Evolutionary conservation across 2,329 filamentous ascomycete species (phyloP), one percentile per base, ranked within the genome.

Genomic region (Hypoxylon sp.): DNA sequence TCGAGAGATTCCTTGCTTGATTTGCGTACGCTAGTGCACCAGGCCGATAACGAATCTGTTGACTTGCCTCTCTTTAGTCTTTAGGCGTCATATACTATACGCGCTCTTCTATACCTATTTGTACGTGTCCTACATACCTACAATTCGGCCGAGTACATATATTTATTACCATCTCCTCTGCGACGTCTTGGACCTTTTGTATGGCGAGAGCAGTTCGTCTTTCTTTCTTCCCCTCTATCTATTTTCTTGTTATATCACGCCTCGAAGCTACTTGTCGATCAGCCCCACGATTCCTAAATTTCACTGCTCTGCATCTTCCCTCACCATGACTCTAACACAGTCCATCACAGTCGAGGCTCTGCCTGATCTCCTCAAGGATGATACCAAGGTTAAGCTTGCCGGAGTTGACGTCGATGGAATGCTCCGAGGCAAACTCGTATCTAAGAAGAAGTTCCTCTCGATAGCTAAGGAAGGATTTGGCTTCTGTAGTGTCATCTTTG

Each of bases 401-500:
- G 92, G 92, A 21, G 80, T 93, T 57, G 92, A 95, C 76, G 89
- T 92, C 52, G 92, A 95, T 75, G 92, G 92, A 62, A 86, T 91
- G 57, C 81, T 94, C 55, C 90, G 92, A 36, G 92, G 92, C 55
- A 95, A 95, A 80, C 84, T 95, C 62, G 89, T 95, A 80, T 90
- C 91, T 70, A 94, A 94, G 84, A 90, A 90, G 78, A 95, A 96
- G 82, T 95, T 95, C 78, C 82, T 94, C 28, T 91, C 90, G 4
- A 88, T 94, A 57, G 89, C 89, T 5, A 82, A 88, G 65, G 87
- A 90, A 61, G 93, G 92, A 21, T 95, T 95, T 72, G 92, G 92
- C 17, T 94, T 95, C 83, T 94, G 92, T 82, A 93, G 90, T 13
- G 92, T 94, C 63, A 87, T 94, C 72, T 95, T 94, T 76, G 92